Base-by-base conservation (phyloP, 129 eudicot species). In the Flaveria linearis region DNA sequence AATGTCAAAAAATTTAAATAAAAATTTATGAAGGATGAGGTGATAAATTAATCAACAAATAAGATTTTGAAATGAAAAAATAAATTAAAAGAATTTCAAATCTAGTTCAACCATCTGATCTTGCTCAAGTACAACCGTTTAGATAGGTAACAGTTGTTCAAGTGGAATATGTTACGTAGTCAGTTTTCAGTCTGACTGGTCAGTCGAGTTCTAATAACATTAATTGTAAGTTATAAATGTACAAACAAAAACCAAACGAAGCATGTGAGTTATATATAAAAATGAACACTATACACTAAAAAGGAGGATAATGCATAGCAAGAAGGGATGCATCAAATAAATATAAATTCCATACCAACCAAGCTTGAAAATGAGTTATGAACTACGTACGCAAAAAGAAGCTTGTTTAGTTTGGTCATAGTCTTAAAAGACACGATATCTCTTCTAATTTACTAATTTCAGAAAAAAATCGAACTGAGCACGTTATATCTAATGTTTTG, bases 401-500 rank as follows among this genome's bases (percentile, higher is more conserved):
- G 42, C 45, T 64, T 75, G 71, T 45, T 71, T 63, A 43, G 52
- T 36, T 64, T 63, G 63, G 50, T 18, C 14, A 28, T 33, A 18
- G 22, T 18, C 63, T 57, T 13, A 76, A 64, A 55, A 11, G 63
- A 52, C 60, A 75, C 47, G 33, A 51, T 49, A 51, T 63, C 79
- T 75, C 55, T 47, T 47, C 36, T 33, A 13, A 65, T 64, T 76
- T 50, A 65, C 80, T 23, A 76, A 65, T 76, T 76, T 18, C 16
- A 42, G 72, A 20, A 65, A 65, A 33, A 76, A 20, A 1, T 25
- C 5, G 10, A 17, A 65, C 5, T 11, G 7, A 76, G 52, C 80
- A 76, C 80, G 73, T 76, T 41, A 75, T n/a, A 75, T 75, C 53
- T 64, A 14, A 50, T 28, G 66, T 76, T 51, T 50, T 22, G 17